Percentiles rank a stretch among this genome's conserved stretches.
Evolutionary conservation across 2,329 filamentous ascomycete genomes (phyloP).

Genomic region (Cytospora piceicola): DNA sequence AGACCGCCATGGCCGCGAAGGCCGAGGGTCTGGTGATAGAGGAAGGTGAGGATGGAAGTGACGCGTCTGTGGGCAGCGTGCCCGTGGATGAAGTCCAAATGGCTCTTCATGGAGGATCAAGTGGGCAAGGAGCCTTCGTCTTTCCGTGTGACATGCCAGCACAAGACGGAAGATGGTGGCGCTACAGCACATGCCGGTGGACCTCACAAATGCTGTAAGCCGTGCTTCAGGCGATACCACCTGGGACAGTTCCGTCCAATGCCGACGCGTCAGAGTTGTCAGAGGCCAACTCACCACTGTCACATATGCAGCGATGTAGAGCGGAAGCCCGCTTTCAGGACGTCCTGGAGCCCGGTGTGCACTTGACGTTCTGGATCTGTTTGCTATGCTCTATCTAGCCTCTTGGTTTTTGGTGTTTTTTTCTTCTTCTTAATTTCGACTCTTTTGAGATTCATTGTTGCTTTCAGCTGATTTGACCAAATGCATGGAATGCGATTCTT

Average conservation of each 20-base stretch:
- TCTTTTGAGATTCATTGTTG: too few relatives aligned
- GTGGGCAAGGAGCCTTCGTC: neutral
- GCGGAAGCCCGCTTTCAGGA: neutral
- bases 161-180: neutral
- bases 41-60: neutral
- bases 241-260: neutral
- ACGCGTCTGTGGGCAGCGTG: neutral
- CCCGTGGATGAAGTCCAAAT: neutral
- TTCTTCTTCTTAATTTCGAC: too few relatives aligned
- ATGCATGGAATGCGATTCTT: too few relatives aligned
- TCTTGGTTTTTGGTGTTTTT: too few relatives aligned
- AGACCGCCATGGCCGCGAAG: too few relatives aligned
- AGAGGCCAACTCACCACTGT: neutral
- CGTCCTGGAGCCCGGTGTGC: neutral
- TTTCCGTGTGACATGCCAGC: neutral
- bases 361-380: neutral
- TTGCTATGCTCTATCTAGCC: too few relatives aligned
- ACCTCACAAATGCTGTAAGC: neutral
- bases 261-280: neutral
- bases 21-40: neutral
- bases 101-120: neutral
- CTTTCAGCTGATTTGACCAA: too few relatives aligned
- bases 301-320: neutral
- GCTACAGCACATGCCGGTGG: neutral
- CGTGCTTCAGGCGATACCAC: neutral